Conservation (phyloP, 371 early-diverging fungal genomes). For the Saksenaea oblongispora region DNA sequence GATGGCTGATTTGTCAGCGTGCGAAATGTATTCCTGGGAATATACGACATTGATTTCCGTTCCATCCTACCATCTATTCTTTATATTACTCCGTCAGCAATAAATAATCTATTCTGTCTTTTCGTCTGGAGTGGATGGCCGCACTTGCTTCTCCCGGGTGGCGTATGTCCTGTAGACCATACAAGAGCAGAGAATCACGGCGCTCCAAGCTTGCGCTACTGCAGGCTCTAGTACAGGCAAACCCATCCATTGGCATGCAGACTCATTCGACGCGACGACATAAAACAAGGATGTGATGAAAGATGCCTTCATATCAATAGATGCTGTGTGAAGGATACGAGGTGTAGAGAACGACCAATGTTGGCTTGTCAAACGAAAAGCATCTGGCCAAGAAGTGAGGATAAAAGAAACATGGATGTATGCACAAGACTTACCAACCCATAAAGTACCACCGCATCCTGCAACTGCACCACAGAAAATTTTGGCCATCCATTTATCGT, state of each 20-base stretch:
- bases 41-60: no score
- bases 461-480: constrained; percentile 53
- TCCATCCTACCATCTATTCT: no score
- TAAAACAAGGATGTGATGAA: constrained; percentile 42
- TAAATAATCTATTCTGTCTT: constrained; percentile 12
- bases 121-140: constrained; percentile 8
- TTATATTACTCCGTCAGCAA: neutral
- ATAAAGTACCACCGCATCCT: constrained; percentile 60
- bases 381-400: constrained; percentile 26
- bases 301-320: constrained; percentile 41
- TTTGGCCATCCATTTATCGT: constrained; percentile 52
- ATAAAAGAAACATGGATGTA: neutral
- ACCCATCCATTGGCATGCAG: constrained; percentile 25
- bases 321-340: constrained; percentile 32
- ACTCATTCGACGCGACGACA: constrained; percentile 24
- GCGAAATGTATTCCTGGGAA: no score
- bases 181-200: constrained; percentile 30
- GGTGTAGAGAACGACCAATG: constrained; percentile 52
- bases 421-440: constrained; percentile 39
- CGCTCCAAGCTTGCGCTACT: constrained; percentile 46
- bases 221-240: constrained; percentile 16
- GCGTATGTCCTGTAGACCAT: constrained; percentile 31
- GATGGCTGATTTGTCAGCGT: no score
- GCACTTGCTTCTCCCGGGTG: constrained; percentile 18
- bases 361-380: constrained; percentile 41